These are phyloP conservation scores for Silene conica DNA, from an alignment of 148 eudicot species.

Conservation along the genomic window DNA sequence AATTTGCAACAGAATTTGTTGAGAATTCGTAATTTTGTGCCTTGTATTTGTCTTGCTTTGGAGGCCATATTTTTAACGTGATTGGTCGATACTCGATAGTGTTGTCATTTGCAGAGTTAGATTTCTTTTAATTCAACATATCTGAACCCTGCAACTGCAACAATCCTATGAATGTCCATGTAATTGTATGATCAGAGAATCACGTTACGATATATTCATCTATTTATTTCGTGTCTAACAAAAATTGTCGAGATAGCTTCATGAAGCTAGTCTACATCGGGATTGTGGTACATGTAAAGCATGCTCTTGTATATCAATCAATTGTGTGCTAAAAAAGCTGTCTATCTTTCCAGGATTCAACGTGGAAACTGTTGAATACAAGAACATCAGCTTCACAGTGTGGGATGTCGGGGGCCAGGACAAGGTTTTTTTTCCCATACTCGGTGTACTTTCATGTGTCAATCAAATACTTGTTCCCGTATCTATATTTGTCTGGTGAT, in stretches of 20 bases:
- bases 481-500: too few species aligned
- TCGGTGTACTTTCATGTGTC: neutral
- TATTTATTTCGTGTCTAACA: neutral
- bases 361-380: slow-evolving; percentile 67
- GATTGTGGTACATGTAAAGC: neutral
- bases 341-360: slow-evolving; percentile 43
- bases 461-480: too few species aligned
- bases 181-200: neutral
- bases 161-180: neutral
- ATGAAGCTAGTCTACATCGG: neutral
- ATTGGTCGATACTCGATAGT: neutral
- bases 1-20: neutral
- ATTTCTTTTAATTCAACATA: neutral
- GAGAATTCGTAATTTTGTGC: neutral
- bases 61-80: neutral
- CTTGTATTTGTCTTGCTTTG: neutral
- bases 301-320: neutral
- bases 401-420: slow-evolving; percentile 83
- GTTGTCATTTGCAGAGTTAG: neutral
- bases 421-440: slow-evolving; percentile 38
- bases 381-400: slow-evolving; percentile 73
- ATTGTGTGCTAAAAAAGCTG: slow-evolving; percentile 16
- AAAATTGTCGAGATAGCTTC: neutral
- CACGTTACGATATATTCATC: neutral
- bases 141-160: neutral